These are phyloP conservation scores for Furcasterigmium furcatum DNA, from an alignment of 2,329 filamentous ascomycete species.

Conservation along the genomic window DNA sequence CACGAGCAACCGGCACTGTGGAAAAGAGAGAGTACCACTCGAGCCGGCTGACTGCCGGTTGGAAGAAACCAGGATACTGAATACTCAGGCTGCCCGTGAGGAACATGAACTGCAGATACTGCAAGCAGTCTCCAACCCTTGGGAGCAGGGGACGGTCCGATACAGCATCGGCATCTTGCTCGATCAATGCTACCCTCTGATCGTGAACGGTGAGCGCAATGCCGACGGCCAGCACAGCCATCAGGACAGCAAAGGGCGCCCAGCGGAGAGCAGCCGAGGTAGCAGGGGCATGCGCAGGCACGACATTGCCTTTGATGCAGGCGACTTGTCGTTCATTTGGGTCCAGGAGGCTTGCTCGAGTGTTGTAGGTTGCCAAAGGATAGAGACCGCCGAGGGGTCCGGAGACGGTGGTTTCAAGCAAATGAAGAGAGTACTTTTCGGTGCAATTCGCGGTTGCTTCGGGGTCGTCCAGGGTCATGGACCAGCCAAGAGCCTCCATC, in stretches of 20 bases:
- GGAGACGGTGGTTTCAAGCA: constrained; percentile 1
- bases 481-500: not conserved
- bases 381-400: constrained; percentile 8
- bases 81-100: constrained; percentile 68
- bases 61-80: constrained; percentile 70
- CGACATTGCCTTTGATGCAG: constrained; percentile 13
- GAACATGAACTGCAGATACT: constrained; percentile 74
- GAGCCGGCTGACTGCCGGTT: constrained; percentile 63
- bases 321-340: constrained; percentile 3
- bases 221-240: constrained; percentile 13
- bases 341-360: constrained; percentile 7
- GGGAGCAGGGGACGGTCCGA: constrained; percentile 11
- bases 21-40: constrained; percentile 69
- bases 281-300: constrained; percentile 8
- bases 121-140: constrained; percentile 52
- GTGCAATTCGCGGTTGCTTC: not conserved
- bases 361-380: constrained; percentile 11
- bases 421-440: not conserved
- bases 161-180: not conserved
- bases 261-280: constrained; percentile 8
- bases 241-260: constrained; percentile 10
- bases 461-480: not conserved
- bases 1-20: constrained; percentile 20
- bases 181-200: constrained; percentile 2
- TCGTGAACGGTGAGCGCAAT: constrained; percentile 4